Evolutionary conservation across 495 filamentous ascomycete genomes (phyloP).

Genomic region (Penicillium paxilli): DNA sequence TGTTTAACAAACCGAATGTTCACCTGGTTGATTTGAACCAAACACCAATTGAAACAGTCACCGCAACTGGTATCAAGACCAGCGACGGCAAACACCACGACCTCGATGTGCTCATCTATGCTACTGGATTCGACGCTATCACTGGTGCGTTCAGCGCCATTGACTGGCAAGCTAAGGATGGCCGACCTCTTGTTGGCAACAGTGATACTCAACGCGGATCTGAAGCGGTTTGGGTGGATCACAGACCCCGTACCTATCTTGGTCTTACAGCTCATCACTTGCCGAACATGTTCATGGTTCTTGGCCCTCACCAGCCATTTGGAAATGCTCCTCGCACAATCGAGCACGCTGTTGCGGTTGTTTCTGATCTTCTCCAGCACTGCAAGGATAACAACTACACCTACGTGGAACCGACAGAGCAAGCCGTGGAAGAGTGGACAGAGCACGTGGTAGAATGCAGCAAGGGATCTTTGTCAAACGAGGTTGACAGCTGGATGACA

Average conservation of each 20-base stretch:
- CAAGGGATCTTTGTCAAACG: conserved; percentile 18
- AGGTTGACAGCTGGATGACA: conserved; percentile 35
- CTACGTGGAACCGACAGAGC: conserved; percentile 16
- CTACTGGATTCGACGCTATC: conserved; percentile 36
- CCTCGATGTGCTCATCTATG: conserved; percentile 42
- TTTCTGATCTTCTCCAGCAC: conserved; percentile 16
- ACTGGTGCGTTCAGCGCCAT: conserved; percentile 33
- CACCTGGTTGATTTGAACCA: conserved; percentile 29
- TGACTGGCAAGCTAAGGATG: conserved; percentile 24
- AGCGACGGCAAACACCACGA: conserved; percentile 32
- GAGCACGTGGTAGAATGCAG: conserved; percentile 20
- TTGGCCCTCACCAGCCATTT: conserved; percentile 33
- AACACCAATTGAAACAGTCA: conserved; percentile 25
- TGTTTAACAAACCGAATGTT: conserved; percentile 36
- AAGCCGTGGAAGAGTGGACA: conserved; percentile 20
- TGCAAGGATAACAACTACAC: conserved; percentile 20
- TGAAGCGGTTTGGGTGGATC: conserved; percentile 21
- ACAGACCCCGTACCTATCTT: conserved; percentile 25
- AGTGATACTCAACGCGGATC: conserved; percentile 12
- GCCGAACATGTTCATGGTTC: conserved; percentile 39
- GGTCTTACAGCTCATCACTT: conserved; percentile 27
- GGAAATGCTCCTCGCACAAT: conserved; percentile 22
- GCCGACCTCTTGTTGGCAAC: conserved; percentile 17
- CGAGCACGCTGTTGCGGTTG: conserved; percentile 20
- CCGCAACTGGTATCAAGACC: conserved; percentile 31